phyloP scores from a whole-genome alignment of 1,139 yeast species.

The Eremothecium cymbalariae region DNA sequence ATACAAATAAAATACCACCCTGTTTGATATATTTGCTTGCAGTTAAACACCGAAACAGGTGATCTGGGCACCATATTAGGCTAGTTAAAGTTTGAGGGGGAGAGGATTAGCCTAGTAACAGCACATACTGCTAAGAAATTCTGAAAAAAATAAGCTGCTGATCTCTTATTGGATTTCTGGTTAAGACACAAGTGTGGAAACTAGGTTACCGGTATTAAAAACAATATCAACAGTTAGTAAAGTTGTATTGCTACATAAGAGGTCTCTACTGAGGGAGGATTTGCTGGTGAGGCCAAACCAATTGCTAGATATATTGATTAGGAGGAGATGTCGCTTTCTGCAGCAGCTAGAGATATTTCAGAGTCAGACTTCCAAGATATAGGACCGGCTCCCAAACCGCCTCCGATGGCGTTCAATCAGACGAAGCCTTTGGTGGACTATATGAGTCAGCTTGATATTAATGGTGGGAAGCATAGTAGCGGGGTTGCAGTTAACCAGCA shows the following conservation, averaged over 20 bases:
- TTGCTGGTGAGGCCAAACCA: no score
- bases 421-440: constrained; percentile 28
- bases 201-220: no score
- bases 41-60: no score
- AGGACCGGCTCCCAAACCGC: constrained; percentile 41
- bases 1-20: no score
- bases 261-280: no score
- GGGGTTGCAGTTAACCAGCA: constrained; percentile 21
- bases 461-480: constrained; percentile 6
- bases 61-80: no score
- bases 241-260: background rate
- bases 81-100: no score
- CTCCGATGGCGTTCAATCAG: constrained; percentile 28
- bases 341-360: constrained; percentile 39
- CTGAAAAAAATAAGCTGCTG: constrained; percentile 24
- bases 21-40: no score
- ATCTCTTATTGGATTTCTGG: no score
- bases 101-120: no score
- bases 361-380: constrained; percentile 36
- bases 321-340: constrained; percentile 33
- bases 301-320: background rate
- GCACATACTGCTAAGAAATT: background rate
- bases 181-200: no score
- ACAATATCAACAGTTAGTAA: background rate
- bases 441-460: constrained; percentile 21